Evolutionary conservation across 768 basidiomycete genomes (phyloP).

Genomic region (Lactarius trivialis): DNA sequence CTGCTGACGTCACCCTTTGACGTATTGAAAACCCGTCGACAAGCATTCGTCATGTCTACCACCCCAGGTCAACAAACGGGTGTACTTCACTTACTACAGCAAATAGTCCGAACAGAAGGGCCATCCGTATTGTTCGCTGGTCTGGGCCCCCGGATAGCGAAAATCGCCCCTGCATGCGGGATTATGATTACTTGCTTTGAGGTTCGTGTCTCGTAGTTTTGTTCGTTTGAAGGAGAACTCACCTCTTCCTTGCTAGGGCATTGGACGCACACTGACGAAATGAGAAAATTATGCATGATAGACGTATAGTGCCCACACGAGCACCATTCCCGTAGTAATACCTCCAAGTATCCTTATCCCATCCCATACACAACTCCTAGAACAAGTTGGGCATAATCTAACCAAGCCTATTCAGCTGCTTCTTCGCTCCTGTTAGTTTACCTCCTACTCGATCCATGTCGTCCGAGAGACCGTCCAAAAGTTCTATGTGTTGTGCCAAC

Average conservation of each 20-base stretch:
- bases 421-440: constrained; percentile 75
- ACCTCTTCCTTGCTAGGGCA: constrained; percentile 39
- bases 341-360: constrained; percentile 1
- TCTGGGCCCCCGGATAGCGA: constrained; percentile 78
- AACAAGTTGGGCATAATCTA: constrained; percentile 27
- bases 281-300: constrained; percentile 19
- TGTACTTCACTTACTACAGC: constrained; percentile 57
- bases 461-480: constrained; percentile 70
- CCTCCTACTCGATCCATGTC: constrained; percentile 73
- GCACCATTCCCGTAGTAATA: constrained; percentile 9
- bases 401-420: constrained; percentile 74
- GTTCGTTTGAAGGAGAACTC: not conserved
- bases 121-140: constrained; percentile 75
- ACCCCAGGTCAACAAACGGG: constrained; percentile 34
- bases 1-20: constrained; percentile 93
- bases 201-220: constrained; percentile 37
- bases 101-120: constrained; percentile 78
- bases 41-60: constrained; percentile 69
- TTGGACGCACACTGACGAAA: constrained; percentile 48
- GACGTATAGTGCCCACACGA: constrained; percentile 3
- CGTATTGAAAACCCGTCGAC: constrained; percentile 90
- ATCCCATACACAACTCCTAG: not conserved
- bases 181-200: constrained; percentile 98
- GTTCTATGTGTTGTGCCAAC: constrained; percentile 75
- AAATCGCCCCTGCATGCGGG: constrained; percentile 96